A percentile compares a stretch with the other conserved stretches of the same genome.
Conservation (phyloP, 345 rosid genomes). For the Litchi chinensis region DNA sequence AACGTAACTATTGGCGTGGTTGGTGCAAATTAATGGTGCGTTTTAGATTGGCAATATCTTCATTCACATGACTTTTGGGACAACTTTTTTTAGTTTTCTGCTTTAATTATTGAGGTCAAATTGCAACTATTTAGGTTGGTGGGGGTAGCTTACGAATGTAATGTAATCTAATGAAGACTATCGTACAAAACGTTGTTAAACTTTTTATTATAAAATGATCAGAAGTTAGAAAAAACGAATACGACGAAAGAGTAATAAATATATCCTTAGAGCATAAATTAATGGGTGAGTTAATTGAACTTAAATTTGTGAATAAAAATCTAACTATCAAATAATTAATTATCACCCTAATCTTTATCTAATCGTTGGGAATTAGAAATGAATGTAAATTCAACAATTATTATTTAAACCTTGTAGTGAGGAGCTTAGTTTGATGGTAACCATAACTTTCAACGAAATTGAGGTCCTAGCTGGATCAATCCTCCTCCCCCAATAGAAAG, state of each 20-base stretch:
- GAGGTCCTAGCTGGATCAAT: too few relatives aligned
- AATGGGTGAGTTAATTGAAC: background rate
- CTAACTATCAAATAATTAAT: too few relatives aligned
- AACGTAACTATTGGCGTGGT: background rate
- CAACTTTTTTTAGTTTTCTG: background rate
- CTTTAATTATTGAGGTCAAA: background rate
- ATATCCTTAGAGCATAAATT: too few relatives aligned
- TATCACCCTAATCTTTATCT: too few relatives aligned
- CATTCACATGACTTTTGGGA: background rate
- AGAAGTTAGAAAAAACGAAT: too few relatives aligned
- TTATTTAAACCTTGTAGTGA: too few relatives aligned
- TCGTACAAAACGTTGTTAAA: background rate
- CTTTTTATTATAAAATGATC: background rate
- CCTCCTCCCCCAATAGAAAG: too few relatives aligned
- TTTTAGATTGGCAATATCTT: background rate
- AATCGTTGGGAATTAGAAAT: too few relatives aligned
- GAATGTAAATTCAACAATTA: too few relatives aligned
- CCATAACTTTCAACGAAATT: too few relatives aligned
- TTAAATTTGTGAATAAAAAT: background rate
- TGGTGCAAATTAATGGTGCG: background rate
- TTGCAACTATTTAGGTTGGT: background rate
- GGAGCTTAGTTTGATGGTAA: too few relatives aligned
- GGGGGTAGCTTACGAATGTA: background rate
- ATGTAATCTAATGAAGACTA: background rate
- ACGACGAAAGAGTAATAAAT: too few relatives aligned